Base-by-base conservation (phyloP, 2,329 filamentous ascomycete species). In the Ustulina deusta region DNA sequence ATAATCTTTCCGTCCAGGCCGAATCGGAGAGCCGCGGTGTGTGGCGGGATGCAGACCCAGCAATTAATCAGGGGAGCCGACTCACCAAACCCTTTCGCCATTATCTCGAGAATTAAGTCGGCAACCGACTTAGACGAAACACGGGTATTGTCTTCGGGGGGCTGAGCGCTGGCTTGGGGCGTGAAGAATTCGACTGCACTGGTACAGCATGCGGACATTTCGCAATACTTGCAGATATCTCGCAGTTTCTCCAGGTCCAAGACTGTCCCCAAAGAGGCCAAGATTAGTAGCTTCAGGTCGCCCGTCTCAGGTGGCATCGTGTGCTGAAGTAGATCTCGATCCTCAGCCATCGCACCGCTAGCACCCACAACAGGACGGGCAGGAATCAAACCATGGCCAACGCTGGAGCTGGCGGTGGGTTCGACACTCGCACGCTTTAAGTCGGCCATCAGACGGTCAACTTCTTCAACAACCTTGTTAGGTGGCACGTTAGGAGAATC, bases 1-100 rank as follows among this genome's bases (percentile, higher is more conserved):
- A 11, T 4, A 11, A 60, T 60, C 32, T 0, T 40, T 27, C 22
- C 11, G 20, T 27, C 10, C 6, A 49, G n/a, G 29, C 57, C 57
- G 57, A 60, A 60, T 20, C 44, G 29, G 42, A 60, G 57, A 38
- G 57, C n/a, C 6, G 57, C 36, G 9, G 15, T 4, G 25, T 29
- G 13, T 25, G 29, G 42, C 44, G 20, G 40, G 17, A 9, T 6
- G 32, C 22, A 27, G 20, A 22, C 22, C 11, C 10, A n/a, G 36
- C 56, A 58, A n/a, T 27, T 22, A 34, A 46, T 46, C 40, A 9
- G 22, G 13, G 42, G 40, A 36, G 56, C 27, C 17, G 40, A 20
- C 27, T 9, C 56, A 20, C 25, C 17, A 58, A 58, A 27, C 40
- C 17, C 25, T 32, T n/a, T 40, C 25, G 40, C 36, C 5, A 48